phyloP scores from a whole-genome alignment of 2,329 filamentous ascomycete species.

The Tympanopsis confertula region DNA sequence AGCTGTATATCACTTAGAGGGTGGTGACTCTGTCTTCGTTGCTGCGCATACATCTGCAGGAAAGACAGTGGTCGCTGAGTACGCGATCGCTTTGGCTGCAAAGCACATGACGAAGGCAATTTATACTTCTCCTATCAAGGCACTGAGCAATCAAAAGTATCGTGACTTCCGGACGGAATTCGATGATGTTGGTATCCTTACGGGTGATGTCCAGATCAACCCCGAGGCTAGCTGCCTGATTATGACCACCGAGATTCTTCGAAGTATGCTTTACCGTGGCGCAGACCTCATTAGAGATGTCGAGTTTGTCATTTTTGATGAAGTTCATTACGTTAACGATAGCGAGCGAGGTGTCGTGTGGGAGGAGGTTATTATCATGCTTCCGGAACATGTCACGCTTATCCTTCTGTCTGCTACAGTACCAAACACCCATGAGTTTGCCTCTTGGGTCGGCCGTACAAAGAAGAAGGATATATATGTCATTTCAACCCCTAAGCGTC shows the following conservation, averaged over 20 bases:
- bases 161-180: constrained; percentile 84
- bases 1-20: constrained; percentile 92
- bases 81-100: constrained; percentile 89
- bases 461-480: constrained; percentile 99
- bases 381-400: constrained; percentile 90
- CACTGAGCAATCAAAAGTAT: constrained; percentile 96
- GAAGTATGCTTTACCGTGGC: constrained; percentile 95
- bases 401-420: constrained; percentile 94
- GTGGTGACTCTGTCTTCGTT: constrained; percentile 93
- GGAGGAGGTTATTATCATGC: constrained; percentile 99
- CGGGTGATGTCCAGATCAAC: constrained; percentile 94
- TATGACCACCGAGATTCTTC: constrained; percentile 96
- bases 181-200: constrained; percentile 92
- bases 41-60: constrained; percentile 95
- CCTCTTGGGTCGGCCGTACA: constrained; percentile 93
- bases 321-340: constrained; percentile 98
- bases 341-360: constrained; percentile 91
- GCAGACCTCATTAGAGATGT: constrained; percentile 94
- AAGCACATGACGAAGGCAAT: constrained; percentile 99
- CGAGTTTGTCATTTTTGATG: constrained; percentile 97
- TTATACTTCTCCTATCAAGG: constrained; percentile 97
- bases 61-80: constrained; percentile 96
- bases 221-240: constrained; percentile 96
- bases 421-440: constrained; percentile 94
- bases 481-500: constrained; percentile 90